These are phyloP conservation scores for Globisporangium nodosum DNA, from an alignment of 352 stramenopile genomes.

Conservation along the genomic window DNA sequence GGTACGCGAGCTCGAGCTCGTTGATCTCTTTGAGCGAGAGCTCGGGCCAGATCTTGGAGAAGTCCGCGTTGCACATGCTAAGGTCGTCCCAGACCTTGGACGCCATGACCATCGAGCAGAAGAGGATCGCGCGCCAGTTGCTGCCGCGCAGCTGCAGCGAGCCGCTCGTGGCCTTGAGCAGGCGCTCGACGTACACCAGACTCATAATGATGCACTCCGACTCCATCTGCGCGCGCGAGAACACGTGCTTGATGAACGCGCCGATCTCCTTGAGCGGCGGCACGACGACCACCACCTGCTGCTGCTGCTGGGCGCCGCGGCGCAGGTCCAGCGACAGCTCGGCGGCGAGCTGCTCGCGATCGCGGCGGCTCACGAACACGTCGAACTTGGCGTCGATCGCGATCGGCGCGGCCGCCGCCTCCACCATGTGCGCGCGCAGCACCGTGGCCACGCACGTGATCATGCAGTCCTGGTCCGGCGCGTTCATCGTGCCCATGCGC, in stretches of 20 bases:
- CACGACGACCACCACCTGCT: constrained; percentile 25
- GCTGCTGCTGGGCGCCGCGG: neutral
- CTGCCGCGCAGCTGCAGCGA: constrained; percentile 62
- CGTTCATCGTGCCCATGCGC: constrained; percentile 91
- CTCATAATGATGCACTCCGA: constrained; percentile 97
- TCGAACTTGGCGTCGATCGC: constrained; percentile 50
- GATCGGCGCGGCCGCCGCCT: constrained; percentile 63
- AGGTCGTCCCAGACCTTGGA: constrained; percentile 98
- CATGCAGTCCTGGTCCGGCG: constrained; percentile 94
- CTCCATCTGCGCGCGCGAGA: constrained; percentile 89
- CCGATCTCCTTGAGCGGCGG: constrained; percentile 89
- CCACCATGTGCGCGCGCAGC: constrained; percentile 93
- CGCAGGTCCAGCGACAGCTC: neutral
- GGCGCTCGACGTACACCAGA: constrained; percentile 95
- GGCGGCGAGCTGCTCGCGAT: constrained; percentile 20
- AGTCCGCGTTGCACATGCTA: constrained; percentile 97
- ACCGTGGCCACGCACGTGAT: constrained; percentile 96
- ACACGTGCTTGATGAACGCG: constrained; percentile 93
- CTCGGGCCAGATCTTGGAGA: constrained; percentile 90
- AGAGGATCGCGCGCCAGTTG: constrained; percentile 95
- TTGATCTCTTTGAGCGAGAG: constrained; percentile 94
- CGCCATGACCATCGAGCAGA: constrained; percentile 95
- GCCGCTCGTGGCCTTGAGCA: constrained; percentile 89
- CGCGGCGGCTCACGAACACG: constrained; percentile 58
- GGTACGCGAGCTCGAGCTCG: constrained; percentile 91